These are phyloP conservation scores for Gossypium davidsonii DNA, from an alignment of 441 rosid species.

Conservation along the genomic window DNA sequence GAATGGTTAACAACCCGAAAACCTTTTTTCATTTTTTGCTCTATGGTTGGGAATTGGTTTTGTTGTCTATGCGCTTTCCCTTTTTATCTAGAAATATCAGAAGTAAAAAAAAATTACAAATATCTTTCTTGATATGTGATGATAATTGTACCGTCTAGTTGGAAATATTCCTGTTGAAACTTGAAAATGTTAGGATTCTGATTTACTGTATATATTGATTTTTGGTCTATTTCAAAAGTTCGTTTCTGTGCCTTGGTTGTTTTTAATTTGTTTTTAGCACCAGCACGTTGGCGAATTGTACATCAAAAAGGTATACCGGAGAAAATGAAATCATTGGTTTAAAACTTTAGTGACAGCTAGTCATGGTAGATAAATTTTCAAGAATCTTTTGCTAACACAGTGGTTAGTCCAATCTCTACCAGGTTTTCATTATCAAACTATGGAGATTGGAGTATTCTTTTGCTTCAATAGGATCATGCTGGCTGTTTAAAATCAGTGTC, in stretches of 20 bases:
- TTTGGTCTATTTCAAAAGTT: background rate
- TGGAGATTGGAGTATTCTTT: background rate
- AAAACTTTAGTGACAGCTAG: conserved; percentile 7
- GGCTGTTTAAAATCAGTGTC: conserved; percentile 8
- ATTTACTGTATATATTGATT: background rate
- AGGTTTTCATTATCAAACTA: background rate
- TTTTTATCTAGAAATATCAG: background rate
- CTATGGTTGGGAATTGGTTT: conserved; percentile 13
- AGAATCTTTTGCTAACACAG: background rate
- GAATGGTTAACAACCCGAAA: background rate
- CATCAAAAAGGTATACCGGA: background rate
- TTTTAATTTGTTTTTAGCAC: background rate
- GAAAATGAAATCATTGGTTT: background rate
- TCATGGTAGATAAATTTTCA: background rate
- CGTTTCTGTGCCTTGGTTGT: background rate
- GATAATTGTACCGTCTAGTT: too few species aligned
- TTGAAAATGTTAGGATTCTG: conserved; percentile 2
- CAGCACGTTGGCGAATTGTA: background rate
- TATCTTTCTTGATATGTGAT: background rate
- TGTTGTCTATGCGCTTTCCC: conserved; percentile 5
- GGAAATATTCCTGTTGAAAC: background rate
- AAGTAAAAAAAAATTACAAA: background rate
- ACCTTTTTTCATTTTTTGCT: background rate
- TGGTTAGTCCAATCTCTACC: background rate
- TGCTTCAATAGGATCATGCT: conserved; percentile 10